Evolutionary conservation across 106 monocot genomes (phyloP), one percentile per base, ranked within the genome.

Genomic region (Gastrodia elata): DNA sequence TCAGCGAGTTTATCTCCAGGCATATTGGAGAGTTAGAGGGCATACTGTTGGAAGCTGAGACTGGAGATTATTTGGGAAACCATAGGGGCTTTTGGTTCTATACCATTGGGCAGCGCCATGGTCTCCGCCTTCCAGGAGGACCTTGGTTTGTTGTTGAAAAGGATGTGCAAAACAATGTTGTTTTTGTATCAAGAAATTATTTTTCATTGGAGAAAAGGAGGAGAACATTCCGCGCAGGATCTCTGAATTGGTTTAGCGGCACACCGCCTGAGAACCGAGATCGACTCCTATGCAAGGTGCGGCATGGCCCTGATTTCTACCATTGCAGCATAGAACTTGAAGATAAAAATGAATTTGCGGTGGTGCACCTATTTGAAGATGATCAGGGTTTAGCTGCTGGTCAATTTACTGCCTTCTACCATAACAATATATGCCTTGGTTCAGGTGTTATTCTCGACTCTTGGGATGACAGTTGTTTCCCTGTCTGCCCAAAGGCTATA

Each of bases 71-170:
- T 73, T 85, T 98, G 72, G 98, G 98, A 67, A 89, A 83, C 34
- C 98, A 98, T 37, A 77, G 75, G 34, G 93, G 98, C 16, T 98
- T 98, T 79, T 98, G 98, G 98, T 98, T 98, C 73, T 98, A 98
- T 64, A 98, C 98, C 61, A 85, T 98, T 74, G 98, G 98, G 74
- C 98, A 98, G 73, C 85, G 98, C 13, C 93, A 98, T 71, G 98
- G 98, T 30, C 78, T 98, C 37, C 85, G 91, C n/a, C 93, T 98
- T 72, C 88, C 98, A 71, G 98, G 98, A 64, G 98, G 98, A 46
- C 98, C 98, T 42, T 98, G 98, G 98, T 97, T 90, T 83, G 97
- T 97, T 81, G 93, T 97, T 56, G 90, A 87, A 75, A 97, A 97
- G 80, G 93, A 93, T 85, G 86, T 85, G 43, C 79, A 87, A 37